Percentiles rank a stretch among this genome's conserved stretches.
Conservation (phyloP, 306 rosid genomes). For the Hippophae rhamnoides region DNA sequence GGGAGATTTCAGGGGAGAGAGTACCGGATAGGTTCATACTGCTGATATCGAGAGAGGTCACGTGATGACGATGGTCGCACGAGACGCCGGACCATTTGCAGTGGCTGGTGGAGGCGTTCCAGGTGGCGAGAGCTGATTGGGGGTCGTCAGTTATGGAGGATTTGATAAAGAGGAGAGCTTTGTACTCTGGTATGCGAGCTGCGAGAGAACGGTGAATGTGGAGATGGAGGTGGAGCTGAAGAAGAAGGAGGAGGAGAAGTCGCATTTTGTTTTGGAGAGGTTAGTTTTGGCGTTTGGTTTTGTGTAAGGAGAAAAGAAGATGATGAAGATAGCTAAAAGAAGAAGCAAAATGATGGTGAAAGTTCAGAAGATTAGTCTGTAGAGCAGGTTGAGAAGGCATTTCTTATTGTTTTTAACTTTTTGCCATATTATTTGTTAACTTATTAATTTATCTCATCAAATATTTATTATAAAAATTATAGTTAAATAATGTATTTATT, state of each 20-base stretch:
- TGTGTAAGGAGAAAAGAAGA: neutral
- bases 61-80: slow-evolving; percentile 59
- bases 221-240: slow-evolving; percentile 24
- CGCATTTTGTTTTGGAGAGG: slow-evolving; percentile 25
- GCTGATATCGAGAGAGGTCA: slow-evolving; percentile 51
- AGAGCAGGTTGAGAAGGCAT: neutral
- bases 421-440: too few species aligned
- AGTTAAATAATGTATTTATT: too few species aligned
- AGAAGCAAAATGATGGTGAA: slow-evolving; percentile 5
- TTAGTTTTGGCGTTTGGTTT: neutral
- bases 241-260: slow-evolving; percentile 14
- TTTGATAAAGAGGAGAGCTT: slow-evolving; percentile 56
- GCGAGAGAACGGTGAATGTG: slow-evolving; percentile 17
- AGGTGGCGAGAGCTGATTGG: slow-evolving; percentile 43
- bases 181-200: slow-evolving; percentile 34
- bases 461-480: too few species aligned
- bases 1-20: slow-evolving; percentile 39
- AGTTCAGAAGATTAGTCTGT: slow-evolving; percentile 5
- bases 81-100: slow-evolving; percentile 63
- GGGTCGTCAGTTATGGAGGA: slow-evolving; percentile 41
- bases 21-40: slow-evolving; percentile 47
- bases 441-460: too few species aligned
- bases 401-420: neutral
- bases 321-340: neutral
- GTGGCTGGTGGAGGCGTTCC: slow-evolving; percentile 51